Evolutionary conservation across 2,329 filamentous ascomycete species (phyloP), one percentile per base, ranked within the genome.

Genomic region (Lachnellula hyalina): DNA sequence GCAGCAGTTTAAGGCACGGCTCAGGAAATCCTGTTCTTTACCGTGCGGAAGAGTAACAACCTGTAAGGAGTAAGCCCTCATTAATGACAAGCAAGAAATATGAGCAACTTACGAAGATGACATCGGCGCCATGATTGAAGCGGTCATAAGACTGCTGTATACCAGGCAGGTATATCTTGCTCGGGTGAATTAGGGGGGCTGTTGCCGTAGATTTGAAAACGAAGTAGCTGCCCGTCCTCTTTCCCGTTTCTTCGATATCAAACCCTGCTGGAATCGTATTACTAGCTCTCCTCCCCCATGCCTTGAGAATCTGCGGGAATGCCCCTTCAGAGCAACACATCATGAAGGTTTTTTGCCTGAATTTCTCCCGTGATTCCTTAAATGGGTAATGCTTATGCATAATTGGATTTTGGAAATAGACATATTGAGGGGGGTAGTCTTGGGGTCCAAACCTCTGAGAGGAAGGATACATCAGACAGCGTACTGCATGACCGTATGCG

Each of bases 301-400:
- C 59, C 28, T 15, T 35, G 11, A 62, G 25, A 32, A 66, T 41
- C 17, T 54, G 28, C 25, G 65, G 64, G 40, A 63, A 65, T 12
- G n/a, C 14, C 21, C 44, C 12, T n/a, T 61, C 63, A 44, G 49
- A 53, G 15, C 57, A 64, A 45, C 57, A 62, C 58, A 63, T 65
- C 12, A 55, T 59, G 40, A 64, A 67, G 9, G 54, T 55, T 32
- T 57, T 62, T 47, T 67, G 65, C 11, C 65, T 62, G 35, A 59
- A 66, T 34, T 51, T 51, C 41, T 63, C 61, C 3, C 49, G 42
- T 12, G 59, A 56, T 2, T 47, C 46, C n/a, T 17, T 23, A 14
- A 12, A 32, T 17, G 25, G 28, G 19, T 36, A 11, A 11, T 32
- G 17, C 19, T 51, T 21, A n/a, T 35, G 17, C 34, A 54, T 53